Evolutionary conservation across 2,329 filamentous ascomycete genomes (phyloP).

Genomic region (Aspergillus quadricinctus): DNA sequence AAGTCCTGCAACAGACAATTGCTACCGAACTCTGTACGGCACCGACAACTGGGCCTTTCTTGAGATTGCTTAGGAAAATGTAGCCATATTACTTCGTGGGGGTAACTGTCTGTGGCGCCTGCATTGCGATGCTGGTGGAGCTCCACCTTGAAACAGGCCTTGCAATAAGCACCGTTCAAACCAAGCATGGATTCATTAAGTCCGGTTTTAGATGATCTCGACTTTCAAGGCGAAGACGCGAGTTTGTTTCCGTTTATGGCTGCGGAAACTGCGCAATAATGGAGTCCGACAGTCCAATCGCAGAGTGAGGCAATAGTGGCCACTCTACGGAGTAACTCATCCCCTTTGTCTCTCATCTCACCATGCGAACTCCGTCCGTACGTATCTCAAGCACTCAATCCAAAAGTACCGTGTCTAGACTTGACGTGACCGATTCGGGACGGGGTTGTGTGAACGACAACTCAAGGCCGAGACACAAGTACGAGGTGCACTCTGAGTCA

Average conservation of each 20-base stretch:
- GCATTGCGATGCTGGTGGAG: neutral
- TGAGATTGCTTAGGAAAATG: neutral
- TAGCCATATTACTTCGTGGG: neutral
- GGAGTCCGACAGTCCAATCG: neutral
- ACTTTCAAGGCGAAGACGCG: neutral
- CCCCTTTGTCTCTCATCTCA: neutral
- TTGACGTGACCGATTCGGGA: neutral
- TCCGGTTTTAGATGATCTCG: neutral
- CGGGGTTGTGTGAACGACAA: neutral
- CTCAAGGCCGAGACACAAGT: neutral
- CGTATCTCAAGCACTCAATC: neutral
- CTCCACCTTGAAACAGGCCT: neutral
- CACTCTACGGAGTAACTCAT: neutral
- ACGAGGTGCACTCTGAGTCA: neutral
- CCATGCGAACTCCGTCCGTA: neutral
- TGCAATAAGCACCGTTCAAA: too few species aligned
- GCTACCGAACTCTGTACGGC: neutral
- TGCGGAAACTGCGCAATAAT: neutral
- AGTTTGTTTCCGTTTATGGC: neutral
- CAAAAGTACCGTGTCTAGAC: slow-evolving; percentile 1
- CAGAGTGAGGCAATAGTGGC: neutral
- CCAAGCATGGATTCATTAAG: neutral
- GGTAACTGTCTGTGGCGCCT: neutral
- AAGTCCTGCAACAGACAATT: neutral
- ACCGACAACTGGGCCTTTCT: neutral